These are phyloP conservation scores for Notholithocarpus densiflorus DNA, from an alignment of 306 rosid species.

Conservation along the genomic window DNA sequence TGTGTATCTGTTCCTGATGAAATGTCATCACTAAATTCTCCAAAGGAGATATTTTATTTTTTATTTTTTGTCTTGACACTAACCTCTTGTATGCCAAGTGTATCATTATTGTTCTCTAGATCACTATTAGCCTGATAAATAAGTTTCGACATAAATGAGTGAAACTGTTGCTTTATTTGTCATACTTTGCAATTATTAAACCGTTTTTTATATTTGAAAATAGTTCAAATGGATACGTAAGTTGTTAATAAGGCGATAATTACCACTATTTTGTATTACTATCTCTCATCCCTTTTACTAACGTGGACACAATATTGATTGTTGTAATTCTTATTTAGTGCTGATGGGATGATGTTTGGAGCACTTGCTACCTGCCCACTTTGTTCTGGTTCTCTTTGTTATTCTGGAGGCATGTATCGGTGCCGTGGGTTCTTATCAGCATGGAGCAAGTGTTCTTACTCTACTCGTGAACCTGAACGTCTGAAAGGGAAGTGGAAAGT, in stretches of 20 bases:
- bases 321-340: conserved; percentile 41
- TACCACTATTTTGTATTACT: neutral
- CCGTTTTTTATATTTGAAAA: neutral
- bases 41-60: neutral
- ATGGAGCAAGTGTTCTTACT: conserved; percentile 93
- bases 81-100: neutral
- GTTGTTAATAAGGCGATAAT: neutral
- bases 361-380: conserved; percentile 70
- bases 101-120: neutral
- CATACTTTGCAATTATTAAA: neutral
- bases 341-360: conserved; percentile 99
- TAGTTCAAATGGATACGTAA: neutral
- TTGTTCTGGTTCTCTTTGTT: conserved; percentile 69
- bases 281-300: neutral
- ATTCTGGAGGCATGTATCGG: conserved; percentile 80
- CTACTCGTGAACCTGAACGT: conserved; percentile 63
- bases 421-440: conserved; percentile 73
- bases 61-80: neutral
- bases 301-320: neutral
- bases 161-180: neutral
- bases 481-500: conserved; percentile 81
- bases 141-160: neutral
- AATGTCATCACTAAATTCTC: neutral
- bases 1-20: neutral
- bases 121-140: neutral